Evolutionary conservation across 176 grass and related monocot genomes (phyloP).

Genomic region (Dendrocalamus sinicus): DNA sequence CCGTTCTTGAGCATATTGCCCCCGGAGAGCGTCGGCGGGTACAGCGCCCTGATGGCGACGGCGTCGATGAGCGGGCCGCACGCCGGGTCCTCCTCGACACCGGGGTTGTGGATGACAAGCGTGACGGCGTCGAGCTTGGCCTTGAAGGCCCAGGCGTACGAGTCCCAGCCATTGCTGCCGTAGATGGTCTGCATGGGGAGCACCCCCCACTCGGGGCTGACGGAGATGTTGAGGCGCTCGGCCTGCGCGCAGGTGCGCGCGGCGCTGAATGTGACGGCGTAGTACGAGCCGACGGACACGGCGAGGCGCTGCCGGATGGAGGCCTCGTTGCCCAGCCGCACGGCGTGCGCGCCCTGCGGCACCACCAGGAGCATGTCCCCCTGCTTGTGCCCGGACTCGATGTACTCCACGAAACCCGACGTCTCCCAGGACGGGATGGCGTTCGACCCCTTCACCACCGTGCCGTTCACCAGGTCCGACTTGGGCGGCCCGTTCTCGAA

Average conservation of each 20-base stretch:
- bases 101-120: slow-evolving; percentile 84
- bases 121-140: slow-evolving; percentile 55
- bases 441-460: slow-evolving; percentile 56
- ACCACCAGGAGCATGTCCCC: slow-evolving; percentile 94
- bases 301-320: slow-evolving; percentile 69
- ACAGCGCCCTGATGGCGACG: slow-evolving; percentile 65
- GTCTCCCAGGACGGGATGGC: slow-evolving; percentile 74
- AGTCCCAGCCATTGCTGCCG: slow-evolving; percentile 94
- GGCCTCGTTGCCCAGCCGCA: slow-evolving; percentile 90
- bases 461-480: slow-evolving; percentile 67
- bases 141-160: slow-evolving; percentile 86
- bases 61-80: slow-evolving; percentile 90
- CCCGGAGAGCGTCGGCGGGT: slow-evolving; percentile 56
- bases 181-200: slow-evolving; percentile 91
- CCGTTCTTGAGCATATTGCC: slow-evolving; percentile 91
- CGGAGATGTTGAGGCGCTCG: slow-evolving; percentile 81
- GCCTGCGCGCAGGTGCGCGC: slow-evolving; percentile 91
- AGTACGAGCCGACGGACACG: slow-evolving; percentile 62
- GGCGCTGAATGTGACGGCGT: slow-evolving; percentile 90
- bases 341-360: slow-evolving; percentile 80
- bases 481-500: slow-evolving; percentile 73
- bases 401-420: slow-evolving; percentile 86
- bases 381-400: slow-evolving; percentile 93
- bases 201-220: slow-evolving; percentile 73
- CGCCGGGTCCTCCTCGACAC: slow-evolving; percentile 85